Evolutionary conservation across 371 early-diverging fungal genomes (phyloP), one percentile per base, ranked within the genome.

Genomic region (Mortierella sp.): DNA sequence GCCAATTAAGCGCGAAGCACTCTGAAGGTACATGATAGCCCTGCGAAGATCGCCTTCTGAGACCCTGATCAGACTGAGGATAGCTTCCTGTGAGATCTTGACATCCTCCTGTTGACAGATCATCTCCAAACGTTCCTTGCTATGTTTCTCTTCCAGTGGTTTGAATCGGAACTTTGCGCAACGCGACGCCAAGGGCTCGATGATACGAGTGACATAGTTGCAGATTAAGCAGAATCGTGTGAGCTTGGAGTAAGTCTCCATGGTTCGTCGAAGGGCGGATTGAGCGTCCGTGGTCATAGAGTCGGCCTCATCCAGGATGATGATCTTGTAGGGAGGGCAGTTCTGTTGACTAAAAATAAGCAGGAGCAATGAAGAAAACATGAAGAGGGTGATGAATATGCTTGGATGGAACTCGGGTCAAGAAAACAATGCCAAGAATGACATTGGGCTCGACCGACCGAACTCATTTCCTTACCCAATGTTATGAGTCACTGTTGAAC

Each of bases 231-330:
- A 98, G 82, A 99, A 99, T 34, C 99, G 90, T 0, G 99, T 98
- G 16, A 93, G 90, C 54, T 93, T 92, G 48, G 97, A 94, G 81
- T 95, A 98, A 3, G 93, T 91, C 81, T 99, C 99, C 92, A 99
- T 99, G n/a, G 95, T 98, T 56, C 99, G 85, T 58, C 99, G 87
- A 54, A 99, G 86, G 10, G 99, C 99, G 18, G 96, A 89, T 79
- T 99, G 99, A 0, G 99, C 99, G 81, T 99, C 99, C 3, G 83
- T 81, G 1, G 99, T 99, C 98, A 99, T 95, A 8, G 96, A 95
- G 84, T 99, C 99, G 0, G 98, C 99, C 84, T 99, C 99, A 79
- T 99, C 99, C 61, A 99, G 86, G 71, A 99, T 96, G 48, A 99
- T 89, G 41, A 99, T 90, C 79, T 99, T 99, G 84, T 90, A 96